Evolutionary conservation across 2,329 filamentous ascomycete species (phyloP), one percentile per base, ranked within the genome.

Genomic region (Colletotrichum tropicicola): DNA sequence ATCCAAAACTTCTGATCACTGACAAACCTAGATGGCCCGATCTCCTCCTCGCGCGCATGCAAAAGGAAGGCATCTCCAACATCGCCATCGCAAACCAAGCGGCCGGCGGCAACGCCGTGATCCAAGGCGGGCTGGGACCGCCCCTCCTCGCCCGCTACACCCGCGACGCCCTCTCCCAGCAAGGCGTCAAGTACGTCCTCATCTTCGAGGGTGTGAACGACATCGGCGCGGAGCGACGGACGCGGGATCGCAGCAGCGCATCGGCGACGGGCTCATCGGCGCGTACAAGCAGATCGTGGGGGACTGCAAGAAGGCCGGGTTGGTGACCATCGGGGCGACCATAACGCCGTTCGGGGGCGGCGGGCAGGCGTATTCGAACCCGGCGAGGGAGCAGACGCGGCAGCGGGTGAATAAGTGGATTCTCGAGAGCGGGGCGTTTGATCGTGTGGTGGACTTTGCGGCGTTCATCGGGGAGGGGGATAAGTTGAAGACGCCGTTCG

Each of bases 191-290:
- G 68, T 91, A 89, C 70, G 85, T 85, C 21, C 83, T 92, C 77
- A 81, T 91, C 37, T 92, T 91, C 72, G 87, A 90, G 73, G 89
- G 89, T 19, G 88, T 92, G 27, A 91, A 91, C 70, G 89, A 92
- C 70, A 91, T 92, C 59, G 89, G 89, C 4, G 78, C 2, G 83
- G 81, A 0, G 75, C 77, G 2, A 70, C 82, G 0, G 83, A 84
- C 21, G 48, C 76, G 1, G 74, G 72, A 1, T 79, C 82, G 1
- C 88, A 90, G 70, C 74, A 74, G 3, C 70, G 74, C 4, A 77
- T 89, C 9, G 85, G 82, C 13, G 81, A 83, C 55, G 70, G 75
- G 3, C 75, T 92, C 3, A 84, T 87, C 35, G 78, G 79, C n/a
- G 86, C 87, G 1, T 91, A 86, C 71, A 75, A 79, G 59, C 85